Evolutionary conservation across 345 rosid species (phyloP).

Genomic region (Citrus inodora): DNA sequence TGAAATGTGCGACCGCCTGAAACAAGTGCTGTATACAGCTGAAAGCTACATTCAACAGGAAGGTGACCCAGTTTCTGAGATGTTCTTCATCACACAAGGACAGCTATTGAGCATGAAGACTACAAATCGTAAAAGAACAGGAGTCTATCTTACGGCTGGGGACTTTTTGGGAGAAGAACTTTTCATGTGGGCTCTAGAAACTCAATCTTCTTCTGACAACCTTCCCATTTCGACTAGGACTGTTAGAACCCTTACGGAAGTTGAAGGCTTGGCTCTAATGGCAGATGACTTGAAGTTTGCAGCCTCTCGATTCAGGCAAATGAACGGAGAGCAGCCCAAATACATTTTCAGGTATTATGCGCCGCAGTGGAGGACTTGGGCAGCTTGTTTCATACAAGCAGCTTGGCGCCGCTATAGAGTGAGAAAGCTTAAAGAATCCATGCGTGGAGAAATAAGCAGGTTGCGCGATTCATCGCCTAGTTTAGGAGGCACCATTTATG

Average conservation of each 20-base stretch:
- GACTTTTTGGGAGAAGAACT: constrained; percentile 95
- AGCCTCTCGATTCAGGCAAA: constrained; percentile 74
- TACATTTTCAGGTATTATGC: constrained; percentile 80
- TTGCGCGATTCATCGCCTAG: constrained; percentile 56
- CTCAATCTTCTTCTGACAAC: constrained; percentile 59
- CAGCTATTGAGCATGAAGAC: constrained; percentile 51
- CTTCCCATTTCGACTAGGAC: constrained; percentile 89
- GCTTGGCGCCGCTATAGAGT: constrained; percentile 70
- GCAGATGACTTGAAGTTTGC: constrained; percentile 80
- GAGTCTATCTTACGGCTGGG: constrained; percentile 65
- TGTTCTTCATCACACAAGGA: constrained; percentile 94
- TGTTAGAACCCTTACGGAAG: constrained; percentile 64
- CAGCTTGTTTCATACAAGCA: constrained; percentile 85
- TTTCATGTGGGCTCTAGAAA: constrained; percentile 86
- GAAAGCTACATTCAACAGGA: constrained; percentile 79
- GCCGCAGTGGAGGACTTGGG: constrained; percentile 90
- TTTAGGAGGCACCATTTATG: constrained; percentile 87
- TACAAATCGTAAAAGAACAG: constrained; percentile 75
- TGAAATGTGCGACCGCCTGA: constrained; percentile 83
- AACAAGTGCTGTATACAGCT: constrained; percentile 77
- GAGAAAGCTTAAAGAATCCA: constrained; percentile 70
- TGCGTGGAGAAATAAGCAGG: constrained; percentile 57
- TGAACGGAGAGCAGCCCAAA: constrained; percentile 76
- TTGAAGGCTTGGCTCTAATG: constrained; percentile 78
- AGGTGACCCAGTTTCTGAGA: constrained; percentile 87